phyloP scores from a whole-genome alignment of 345 rosid species.

The Barbarea vulgaris region DNA sequence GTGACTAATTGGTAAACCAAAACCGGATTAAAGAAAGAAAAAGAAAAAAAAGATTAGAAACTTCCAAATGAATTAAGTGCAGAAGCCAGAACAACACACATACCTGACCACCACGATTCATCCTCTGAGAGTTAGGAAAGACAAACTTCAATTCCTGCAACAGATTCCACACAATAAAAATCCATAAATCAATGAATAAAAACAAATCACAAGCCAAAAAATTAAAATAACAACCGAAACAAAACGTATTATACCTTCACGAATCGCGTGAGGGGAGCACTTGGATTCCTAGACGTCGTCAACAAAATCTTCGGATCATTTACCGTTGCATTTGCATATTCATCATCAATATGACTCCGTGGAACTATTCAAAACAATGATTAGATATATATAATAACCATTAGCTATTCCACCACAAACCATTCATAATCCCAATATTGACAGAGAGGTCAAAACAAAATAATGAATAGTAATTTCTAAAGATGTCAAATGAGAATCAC shows the following conservation, averaged over 20 bases:
- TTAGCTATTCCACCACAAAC: constrained; percentile 8
- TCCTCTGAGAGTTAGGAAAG: constrained; percentile 75
- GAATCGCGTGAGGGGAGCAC: constrained; percentile 78
- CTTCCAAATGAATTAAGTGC: neutral
- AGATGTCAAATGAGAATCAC: neutral
- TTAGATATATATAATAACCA: neutral
- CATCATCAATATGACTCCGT: constrained; percentile 80
- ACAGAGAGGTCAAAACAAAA: neutral
- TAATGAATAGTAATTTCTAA: neutral
- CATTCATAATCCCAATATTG: neutral
- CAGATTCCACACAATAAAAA: constrained; percentile 14
- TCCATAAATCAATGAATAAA: neutral
- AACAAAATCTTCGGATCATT: constrained; percentile 78
- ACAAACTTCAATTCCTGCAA: constrained; percentile 80
- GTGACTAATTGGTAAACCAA: neutral
- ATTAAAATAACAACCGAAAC: neutral
- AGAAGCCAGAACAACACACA: constrained; percentile 20
- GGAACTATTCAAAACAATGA: constrained; percentile 55
- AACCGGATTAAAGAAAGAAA: neutral
- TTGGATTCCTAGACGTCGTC: constrained; percentile 87
- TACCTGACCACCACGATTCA: constrained; percentile 92
- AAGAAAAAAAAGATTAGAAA: neutral
- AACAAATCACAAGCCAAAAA: neutral
- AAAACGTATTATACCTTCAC: constrained; percentile 57
- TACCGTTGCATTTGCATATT: constrained; percentile 73